phyloP scores from a whole-genome alignment of 2,329 filamentous ascomycete species.

The Fusarium duplospermum region DNA sequence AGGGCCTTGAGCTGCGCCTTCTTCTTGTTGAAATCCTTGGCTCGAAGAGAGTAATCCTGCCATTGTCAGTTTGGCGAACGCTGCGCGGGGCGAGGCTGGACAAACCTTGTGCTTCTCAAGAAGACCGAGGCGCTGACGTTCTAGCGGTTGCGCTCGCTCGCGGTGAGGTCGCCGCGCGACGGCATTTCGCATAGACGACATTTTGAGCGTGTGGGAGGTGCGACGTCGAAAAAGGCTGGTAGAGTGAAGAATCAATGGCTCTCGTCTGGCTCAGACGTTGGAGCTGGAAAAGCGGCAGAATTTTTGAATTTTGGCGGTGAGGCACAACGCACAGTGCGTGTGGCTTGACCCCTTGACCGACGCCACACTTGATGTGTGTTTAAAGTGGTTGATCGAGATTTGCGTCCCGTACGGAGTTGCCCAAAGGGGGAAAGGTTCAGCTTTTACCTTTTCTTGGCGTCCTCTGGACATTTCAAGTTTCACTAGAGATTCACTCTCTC shows the following conservation, averaged over 20 bases:
- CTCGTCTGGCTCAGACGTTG: not conserved
- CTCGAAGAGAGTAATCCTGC: slow-evolving; percentile 73
- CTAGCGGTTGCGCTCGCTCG: slow-evolving; percentile 87
- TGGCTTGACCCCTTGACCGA: slow-evolving; percentile 19
- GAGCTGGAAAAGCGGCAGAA: slow-evolving; percentile 47
- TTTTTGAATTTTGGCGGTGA: slow-evolving; percentile 54
- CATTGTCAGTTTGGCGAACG: slow-evolving; percentile 14
- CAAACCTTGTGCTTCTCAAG: slow-evolving; percentile 93
- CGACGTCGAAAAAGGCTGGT: not conserved
- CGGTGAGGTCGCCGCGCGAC: slow-evolving; percentile 86
- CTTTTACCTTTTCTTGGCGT: not conserved
- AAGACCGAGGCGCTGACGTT: slow-evolving; percentile 87
- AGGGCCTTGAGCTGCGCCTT: slow-evolving; percentile 70
- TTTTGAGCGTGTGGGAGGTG: slow-evolving; percentile 38
- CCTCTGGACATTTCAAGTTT: not conserved
- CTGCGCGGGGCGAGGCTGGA: slow-evolving; percentile 12
- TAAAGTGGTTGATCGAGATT: slow-evolving; percentile 6
- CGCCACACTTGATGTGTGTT: slow-evolving; percentile 28
- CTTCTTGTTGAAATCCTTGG: slow-evolving; percentile 74
- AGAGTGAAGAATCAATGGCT: slow-evolving; percentile 20
- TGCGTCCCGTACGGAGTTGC: not conserved
- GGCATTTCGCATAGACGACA: slow-evolving; percentile 72
- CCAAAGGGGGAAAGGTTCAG: not conserved
- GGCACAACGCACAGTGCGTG: slow-evolving; percentile 8
- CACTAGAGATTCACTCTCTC: not conserved